A percentile compares a stretch with the other conserved stretches of the same genome.
Evolutionary conservation across 495 filamentous ascomycete species (phyloP).

Genomic region (Hypoxylon intermedium): DNA sequence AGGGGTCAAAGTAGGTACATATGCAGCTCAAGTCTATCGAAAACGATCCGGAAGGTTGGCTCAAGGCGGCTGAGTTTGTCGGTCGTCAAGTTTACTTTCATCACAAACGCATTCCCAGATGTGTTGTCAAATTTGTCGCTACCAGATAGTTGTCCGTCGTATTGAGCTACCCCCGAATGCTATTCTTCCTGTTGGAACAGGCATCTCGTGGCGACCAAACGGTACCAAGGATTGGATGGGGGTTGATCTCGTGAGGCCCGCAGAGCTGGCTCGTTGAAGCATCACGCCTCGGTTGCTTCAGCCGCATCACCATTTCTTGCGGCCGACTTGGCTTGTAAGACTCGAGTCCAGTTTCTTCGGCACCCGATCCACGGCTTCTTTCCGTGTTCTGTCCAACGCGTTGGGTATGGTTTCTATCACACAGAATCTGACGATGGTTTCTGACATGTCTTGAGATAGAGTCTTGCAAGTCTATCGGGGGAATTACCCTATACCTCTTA

Average conservation of each 20-base stretch:
- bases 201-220: too few relatives aligned
- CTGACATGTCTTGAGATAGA: conserved; percentile 22
- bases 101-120: too few relatives aligned
- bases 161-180: too few relatives aligned
- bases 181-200: too few relatives aligned
- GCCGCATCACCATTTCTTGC: conserved; percentile 9
- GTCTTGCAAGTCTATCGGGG: conserved; percentile 6
- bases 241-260: background rate
- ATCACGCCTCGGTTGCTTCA: conserved; percentile 7
- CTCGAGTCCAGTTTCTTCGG: background rate
- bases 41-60: too few relatives aligned
- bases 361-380: background rate
- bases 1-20: too few relatives aligned
- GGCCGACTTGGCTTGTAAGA: conserved; percentile 8
- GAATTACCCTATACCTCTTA: conserved; percentile 6
- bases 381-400: background rate
- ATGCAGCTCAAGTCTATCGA: too few relatives aligned
- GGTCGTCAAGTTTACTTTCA: too few relatives aligned
- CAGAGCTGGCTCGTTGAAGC: background rate
- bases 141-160: too few relatives aligned
- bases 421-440: conserved; percentile 2
- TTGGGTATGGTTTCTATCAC: background rate
- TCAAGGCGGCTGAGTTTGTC: too few relatives aligned
- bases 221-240: too few relatives aligned
- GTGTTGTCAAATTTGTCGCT: too few relatives aligned